Base-by-base conservation (phyloP, 805 yeast species). In the Pichia cephalocereana region DNA sequence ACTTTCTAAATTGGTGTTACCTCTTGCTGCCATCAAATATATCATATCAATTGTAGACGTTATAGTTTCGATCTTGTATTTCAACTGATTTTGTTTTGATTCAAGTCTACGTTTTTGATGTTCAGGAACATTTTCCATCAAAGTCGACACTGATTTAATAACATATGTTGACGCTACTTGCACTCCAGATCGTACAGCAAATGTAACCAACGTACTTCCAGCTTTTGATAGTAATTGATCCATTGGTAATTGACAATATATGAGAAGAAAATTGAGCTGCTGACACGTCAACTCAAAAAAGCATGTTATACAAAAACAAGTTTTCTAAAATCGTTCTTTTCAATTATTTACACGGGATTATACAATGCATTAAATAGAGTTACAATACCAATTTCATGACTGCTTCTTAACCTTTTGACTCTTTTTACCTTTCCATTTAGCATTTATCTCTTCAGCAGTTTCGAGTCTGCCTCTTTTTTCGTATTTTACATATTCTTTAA, bases 121-220 rank as follows among this genome's bases (percentile, higher is more conserved):
- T 28, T 66, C 74, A 0, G 88, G 86, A 11, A 77, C 70, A 36
- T 66, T 63, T 18, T 74, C 81, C 40, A 84, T 66, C 49, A 82
- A 71, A 45, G 63, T 72, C 10, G 77, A 62, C n/a, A 84, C 76
- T 0, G 83, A 78, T 49, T 76, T 79, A 40, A 84, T 71, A 23
- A 90, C 89, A 64, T 78, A 85, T 0, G 83, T 78, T 0, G 89
- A 79, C 0, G 90, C 93, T 19, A 85, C 55, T 2, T 88, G 79
- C 32, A 85, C 76, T 0, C 93, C 88, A 1, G 90, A 83, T 48
- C 83, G 70, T 28, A 85, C 78, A 10, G 90, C 95, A 65, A 85
- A 82, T 2, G 87, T 75, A n/a, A 85, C 85, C 1, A 86, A 86
- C 54, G 84, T 89, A 45, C 77, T 78, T 31, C 89, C 84, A 3